Base-by-base conservation (phyloP, 1,139 yeast genomes). In the Debaryomycetaceae sp. region DNA sequence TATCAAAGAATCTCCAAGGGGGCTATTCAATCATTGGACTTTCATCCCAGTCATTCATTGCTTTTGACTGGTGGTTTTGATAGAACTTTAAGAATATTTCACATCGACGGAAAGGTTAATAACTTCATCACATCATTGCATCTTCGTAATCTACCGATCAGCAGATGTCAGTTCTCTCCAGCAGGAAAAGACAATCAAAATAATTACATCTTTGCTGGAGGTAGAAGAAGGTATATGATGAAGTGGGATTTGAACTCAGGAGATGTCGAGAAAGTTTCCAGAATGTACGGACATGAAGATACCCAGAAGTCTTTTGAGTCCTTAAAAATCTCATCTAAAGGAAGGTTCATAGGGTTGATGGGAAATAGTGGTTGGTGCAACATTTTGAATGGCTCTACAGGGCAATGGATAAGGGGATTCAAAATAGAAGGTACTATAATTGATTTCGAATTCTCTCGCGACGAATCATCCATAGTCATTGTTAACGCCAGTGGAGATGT, bases 281-380 rank as follows among this genome's bases (percentile, higher is more conserved):
- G 97, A 65, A 71, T 93, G 76, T 93, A 91, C 59, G 99, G 99
- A 2, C 96, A 90, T 58, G 96, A 88, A 60, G 73, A 78, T 41
- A 81, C 83, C 41, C 98, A 91, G 67, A 77, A 79, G 54, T 84
- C 95, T n/a, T 88, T 89, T 76, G 99, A 93, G 61, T 77, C 83
- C 56, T 88, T 90, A 65, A 83, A 83, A 59, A 56, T 87, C 14
- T 86, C 93, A 7, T 78, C 83, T 1, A 68, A 74, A 45, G 97
- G 97, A 17, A 75, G 75, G 41, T 86, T 69, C 52, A 72, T 95
- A 38, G 96, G 91, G 1, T 68, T 95, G 44, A 73, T 80, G 38
- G 99, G 99, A 53, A 80, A 83, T 48, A 80, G 84, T 46, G 99
- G 99, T 14, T 93, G 97, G 95, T 77, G 93, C 52, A 91, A 91